Evolutionary conservation across 306 rosid genomes (phyloP).

Genomic region (Quercus mongolica): DNA sequence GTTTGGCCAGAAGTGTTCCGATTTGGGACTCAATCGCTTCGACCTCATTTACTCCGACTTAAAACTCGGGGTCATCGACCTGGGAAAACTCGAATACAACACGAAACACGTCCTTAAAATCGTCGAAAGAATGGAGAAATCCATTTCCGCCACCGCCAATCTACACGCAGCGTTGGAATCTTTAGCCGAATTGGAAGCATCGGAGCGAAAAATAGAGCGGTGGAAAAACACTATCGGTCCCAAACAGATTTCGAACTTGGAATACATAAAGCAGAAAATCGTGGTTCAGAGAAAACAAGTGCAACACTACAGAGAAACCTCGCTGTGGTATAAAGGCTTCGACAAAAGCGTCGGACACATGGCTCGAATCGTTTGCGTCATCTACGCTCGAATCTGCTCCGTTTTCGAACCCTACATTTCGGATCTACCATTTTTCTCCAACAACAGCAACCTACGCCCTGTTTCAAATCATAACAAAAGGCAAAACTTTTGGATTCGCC

Average conservation of each 20-base stretch:
- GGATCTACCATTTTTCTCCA: neutral
- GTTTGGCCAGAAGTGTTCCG: slow-evolving; percentile 36
- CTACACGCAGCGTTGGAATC: slow-evolving; percentile 44
- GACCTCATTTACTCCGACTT: slow-evolving; percentile 30
- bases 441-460: neutral
- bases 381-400: slow-evolving; percentile 41
- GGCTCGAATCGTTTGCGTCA: slow-evolving; percentile 45
- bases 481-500: neutral
- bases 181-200: slow-evolving; percentile 37
- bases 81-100: slow-evolving; percentile 25
- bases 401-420: slow-evolving; percentile 37
- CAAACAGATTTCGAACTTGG: slow-evolving; percentile 32
- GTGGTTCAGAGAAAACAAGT: slow-evolving; percentile 32
- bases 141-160: slow-evolving; percentile 26
- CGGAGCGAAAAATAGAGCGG: slow-evolving; percentile 39
- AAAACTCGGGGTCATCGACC: slow-evolving; percentile 20
- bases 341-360: slow-evolving; percentile 46
- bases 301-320: slow-evolving; percentile 42
- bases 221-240: slow-evolving; percentile 21
- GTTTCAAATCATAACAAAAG: neutral
- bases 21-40: slow-evolving; percentile 18
- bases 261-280: slow-evolving; percentile 32
- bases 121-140: slow-evolving; percentile 45
- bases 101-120: slow-evolving; percentile 13
- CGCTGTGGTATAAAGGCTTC: slow-evolving; percentile 60